phyloP scores from a whole-genome alignment of 441 rosid genomes.

The Corymbia calophylla region DNA sequence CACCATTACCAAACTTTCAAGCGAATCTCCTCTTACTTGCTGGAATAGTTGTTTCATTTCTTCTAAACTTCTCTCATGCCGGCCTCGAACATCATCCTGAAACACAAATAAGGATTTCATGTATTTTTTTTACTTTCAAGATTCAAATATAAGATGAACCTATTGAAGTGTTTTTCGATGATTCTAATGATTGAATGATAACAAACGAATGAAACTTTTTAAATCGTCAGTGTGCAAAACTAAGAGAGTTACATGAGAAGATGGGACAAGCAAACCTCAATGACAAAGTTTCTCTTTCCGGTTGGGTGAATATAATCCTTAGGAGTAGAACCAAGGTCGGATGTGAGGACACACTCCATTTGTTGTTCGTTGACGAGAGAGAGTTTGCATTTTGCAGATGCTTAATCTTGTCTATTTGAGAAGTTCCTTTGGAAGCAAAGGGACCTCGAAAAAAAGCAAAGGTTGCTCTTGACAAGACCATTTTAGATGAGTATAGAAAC shows the following conservation, averaged over 20 bases:
- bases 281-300: neutral
- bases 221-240: neutral
- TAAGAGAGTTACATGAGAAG: neutral
- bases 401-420: neutral
- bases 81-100: constrained; percentile 8
- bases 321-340: neutral
- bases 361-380: neutral
- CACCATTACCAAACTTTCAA: constrained; percentile 25
- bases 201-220: neutral
- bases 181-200: neutral
- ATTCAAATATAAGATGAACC: neutral
- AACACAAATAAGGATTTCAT: neutral
- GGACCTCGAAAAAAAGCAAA: neutral
- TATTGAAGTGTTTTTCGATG: neutral
- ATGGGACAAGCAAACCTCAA: neutral
- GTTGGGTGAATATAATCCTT: neutral
- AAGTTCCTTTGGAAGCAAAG: neutral
- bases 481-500: neutral
- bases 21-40: constrained; percentile 5
- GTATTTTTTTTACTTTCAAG: neutral
- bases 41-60: neutral
- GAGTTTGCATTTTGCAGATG: neutral
- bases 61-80: constrained; percentile 1
- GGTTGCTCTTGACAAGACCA: neutral
- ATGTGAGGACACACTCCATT: neutral